These are phyloP conservation scores for Penicillium lagena DNA, from an alignment of 495 filamentous ascomycete species.

Conservation along the genomic window DNA sequence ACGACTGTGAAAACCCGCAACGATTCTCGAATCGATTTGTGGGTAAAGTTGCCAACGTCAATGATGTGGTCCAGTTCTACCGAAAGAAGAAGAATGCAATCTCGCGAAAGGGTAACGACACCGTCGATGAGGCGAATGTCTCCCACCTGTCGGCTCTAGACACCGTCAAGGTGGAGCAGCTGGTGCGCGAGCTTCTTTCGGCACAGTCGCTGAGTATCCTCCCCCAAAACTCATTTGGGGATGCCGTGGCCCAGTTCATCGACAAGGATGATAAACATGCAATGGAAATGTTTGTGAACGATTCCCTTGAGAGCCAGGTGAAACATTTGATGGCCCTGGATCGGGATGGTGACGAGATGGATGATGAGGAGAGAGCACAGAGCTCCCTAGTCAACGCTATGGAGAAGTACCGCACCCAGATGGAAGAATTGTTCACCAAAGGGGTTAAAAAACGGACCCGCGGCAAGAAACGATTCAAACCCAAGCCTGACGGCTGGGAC, in stretches of 20 bases:
- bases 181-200: constrained; percentile 78
- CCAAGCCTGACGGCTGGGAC: constrained; percentile 77
- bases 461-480: constrained; percentile 61
- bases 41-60: constrained; percentile 84
- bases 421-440: constrained; percentile 65
- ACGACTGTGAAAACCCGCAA: constrained; percentile 92
- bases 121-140: constrained; percentile 52
- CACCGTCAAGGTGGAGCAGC: constrained; percentile 75
- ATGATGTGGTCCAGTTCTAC: constrained; percentile 90
- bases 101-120: constrained; percentile 32
- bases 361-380: constrained; percentile 54
- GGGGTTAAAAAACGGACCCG: constrained; percentile 57
- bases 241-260: constrained; percentile 89
- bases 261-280: constrained; percentile 94
- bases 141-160: constrained; percentile 58
- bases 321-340: constrained; percentile 63
- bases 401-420: constrained; percentile 58
- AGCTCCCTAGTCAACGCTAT: constrained; percentile 60
- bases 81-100: constrained; percentile 63
- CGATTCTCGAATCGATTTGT: constrained; percentile 93
- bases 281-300: constrained; percentile 80
- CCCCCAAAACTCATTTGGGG: constrained; percentile 83
- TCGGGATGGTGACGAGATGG: constrained; percentile 59
- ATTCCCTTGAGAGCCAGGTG: constrained; percentile 69
- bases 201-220: constrained; percentile 85